Evolutionary conservation across 345 rosid species (phyloP).

Genomic region (Citrus hindsii): DNA sequence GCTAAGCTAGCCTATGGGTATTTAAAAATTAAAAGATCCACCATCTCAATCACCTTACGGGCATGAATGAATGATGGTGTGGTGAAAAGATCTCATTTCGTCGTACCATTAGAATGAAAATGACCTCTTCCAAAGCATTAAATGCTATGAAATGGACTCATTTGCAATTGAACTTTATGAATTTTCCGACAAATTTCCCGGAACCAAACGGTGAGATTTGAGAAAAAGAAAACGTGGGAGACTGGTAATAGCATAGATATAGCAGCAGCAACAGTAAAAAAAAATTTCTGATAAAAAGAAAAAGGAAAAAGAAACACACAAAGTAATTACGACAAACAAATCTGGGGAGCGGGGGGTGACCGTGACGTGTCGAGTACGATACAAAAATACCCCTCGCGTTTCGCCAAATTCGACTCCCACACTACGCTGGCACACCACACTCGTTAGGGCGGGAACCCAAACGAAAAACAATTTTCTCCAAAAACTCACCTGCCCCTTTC

Average conservation of each 20-base stretch:
- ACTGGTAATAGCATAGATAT: too few species aligned
- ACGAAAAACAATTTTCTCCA: neutral
- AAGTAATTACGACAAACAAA: neutral
- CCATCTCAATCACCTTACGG: too few species aligned
- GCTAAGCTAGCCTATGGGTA: too few species aligned
- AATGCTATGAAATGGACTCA: too few species aligned
- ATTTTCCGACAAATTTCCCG: neutral
- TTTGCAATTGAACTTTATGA: neutral
- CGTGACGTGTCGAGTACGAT: conserved; percentile 34
- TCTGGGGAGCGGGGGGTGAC: too few species aligned
- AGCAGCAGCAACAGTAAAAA: neutral
- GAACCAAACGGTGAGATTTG: neutral
- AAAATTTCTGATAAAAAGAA: too few species aligned
- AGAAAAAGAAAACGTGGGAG: neutral
- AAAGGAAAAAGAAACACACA: neutral
- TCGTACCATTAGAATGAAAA: too few species aligned
- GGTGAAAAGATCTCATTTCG: too few species aligned
- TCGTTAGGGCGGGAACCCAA: conserved; percentile 60
- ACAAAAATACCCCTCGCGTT: conserved; percentile 13
- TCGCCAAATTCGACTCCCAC: conserved; percentile 22
- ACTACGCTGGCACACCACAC: conserved; percentile 3
- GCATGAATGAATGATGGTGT: too few species aligned
- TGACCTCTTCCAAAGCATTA: too few species aligned
- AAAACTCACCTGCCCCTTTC: neutral
- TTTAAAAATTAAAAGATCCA: too few species aligned